Evolutionary conservation across 2,329 filamentous ascomycete species (phyloP).

Genomic region (Penicillium corylophilum): DNA sequence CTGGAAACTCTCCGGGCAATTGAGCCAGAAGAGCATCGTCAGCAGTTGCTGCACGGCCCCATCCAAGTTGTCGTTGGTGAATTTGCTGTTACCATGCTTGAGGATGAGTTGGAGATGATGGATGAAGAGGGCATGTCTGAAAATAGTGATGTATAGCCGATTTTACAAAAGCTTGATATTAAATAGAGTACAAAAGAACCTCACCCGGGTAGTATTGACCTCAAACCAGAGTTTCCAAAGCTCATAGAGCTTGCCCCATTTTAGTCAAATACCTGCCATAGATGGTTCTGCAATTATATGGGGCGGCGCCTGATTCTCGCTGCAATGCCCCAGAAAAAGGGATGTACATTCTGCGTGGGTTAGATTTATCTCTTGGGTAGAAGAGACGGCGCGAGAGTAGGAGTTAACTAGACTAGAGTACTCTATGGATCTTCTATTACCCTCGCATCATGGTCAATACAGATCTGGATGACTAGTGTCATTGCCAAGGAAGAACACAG

Average conservation of each 20-base stretch:
- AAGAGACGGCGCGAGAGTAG: too few species aligned
- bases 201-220: not conserved
- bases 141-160: not conserved
- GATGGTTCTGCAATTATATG: too few species aligned
- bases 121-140: conserved; percentile 20
- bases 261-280: too few species aligned
- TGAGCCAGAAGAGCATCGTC: conserved; percentile 24
- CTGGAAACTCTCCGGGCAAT: conserved; percentile 32
- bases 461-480: too few species aligned
- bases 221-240: not conserved
- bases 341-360: too few species aligned
- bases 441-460: too few species aligned
- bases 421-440: too few species aligned
- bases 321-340: too few species aligned
- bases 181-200: not conserved
- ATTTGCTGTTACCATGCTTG: conserved; percentile 37
- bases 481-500: too few species aligned
- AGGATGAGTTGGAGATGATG: conserved; percentile 38
- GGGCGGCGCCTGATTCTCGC: too few species aligned
- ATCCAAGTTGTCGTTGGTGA: conserved; percentile 35
- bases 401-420: too few species aligned
- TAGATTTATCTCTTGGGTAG: too few species aligned
- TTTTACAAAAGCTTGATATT: not conserved
- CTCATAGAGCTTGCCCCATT: not conserved
- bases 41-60: conserved; percentile 30